Evolutionary conservation across 192 early-diverging fungal genomes (phyloP), one percentile per base, ranked within the genome.

Genomic region (Linnemannia zychae): DNA sequence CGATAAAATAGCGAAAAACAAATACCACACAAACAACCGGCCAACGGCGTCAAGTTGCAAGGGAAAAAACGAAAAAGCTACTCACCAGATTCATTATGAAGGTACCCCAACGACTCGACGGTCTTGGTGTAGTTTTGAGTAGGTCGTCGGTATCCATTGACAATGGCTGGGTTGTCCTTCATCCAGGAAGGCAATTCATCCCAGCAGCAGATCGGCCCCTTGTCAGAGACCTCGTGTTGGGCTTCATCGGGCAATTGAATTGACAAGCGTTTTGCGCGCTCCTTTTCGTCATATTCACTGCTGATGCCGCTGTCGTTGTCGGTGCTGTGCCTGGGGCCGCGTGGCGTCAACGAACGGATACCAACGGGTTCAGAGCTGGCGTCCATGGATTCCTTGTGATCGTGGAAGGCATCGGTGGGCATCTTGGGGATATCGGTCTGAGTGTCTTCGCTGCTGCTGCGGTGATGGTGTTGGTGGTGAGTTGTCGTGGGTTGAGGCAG

Each of bases 21-120:
- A 63, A 63, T 13, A 13, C 28, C 12, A 28, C 7, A 63, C 57
- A 31, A 31, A 63, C 57, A 63, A 28, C 9, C 24, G 1, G 7
- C 11, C 53, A 60, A 63, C 9, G 28, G 57, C 57, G 57, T 28
- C 24, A 24, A 63, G 1, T 57, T 16, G 28, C 31, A 3, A 31
- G 57, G 15, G 31, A 11, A 15, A 13, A 12, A n/a, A 15, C 12
- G 7, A 22, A 24, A 24, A 12, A 13, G 15, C 31, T 28, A 63
- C 83, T 75, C 48, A 85, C 83, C 83, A 67, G 53, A 76, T n/a
- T 85, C 83, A 40, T 85, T 85, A 70, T 85, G 83, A 12, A 85
- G 78, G 31, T 79, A 85, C 28, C 28, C 33, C 16, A 85, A 49
- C 17, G 83, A 79, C 17, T 31, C 36, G 1, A 85, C 3, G 57